Evolutionary conservation across 495 filamentous ascomycete genomes (phyloP), one percentile per base, ranked within the genome.

Genomic region (Talaromyces nanjingensis): DNA sequence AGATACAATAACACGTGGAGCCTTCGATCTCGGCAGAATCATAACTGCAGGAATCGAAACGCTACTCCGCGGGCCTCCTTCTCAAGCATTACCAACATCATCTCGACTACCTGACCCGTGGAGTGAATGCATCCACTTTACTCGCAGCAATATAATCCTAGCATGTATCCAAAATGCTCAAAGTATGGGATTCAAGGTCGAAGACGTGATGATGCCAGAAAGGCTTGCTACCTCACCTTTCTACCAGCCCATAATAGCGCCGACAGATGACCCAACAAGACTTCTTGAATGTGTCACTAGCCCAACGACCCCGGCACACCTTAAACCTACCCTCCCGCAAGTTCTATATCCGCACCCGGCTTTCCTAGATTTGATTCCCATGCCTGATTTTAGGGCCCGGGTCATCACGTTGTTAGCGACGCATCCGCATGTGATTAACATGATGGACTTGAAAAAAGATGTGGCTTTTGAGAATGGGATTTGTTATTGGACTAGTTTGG

Each of bases 341-440:
- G 74, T 81, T 16, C 69, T 81, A 4, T 70, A 74, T 37, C 73
- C 76, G 11, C 79, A 79, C 63, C 75, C 77, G 59, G 71, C 77
- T 3, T 71, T 73, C 20, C 63, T 81, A 14, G 79, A 80, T 57
- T 54, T 81, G 4, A 70, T 81, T 11, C 78, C 79, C 0, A 45
- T 79, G 22, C 79, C 79, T 0, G 49, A 64, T 3, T 66, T 81
- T 2, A 68, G 79, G 3, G 71, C 73, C 11, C 64, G 76, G 1
- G 74, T 70, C 0, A 78, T 82, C n/a, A 72, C 72, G 49, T 52
- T 77, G 33, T 69, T 70, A 7, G 72, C 72, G 22, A 70, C 70
- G 0, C 62, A 68, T 58, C 76, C 76, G 1, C 47, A 68, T n/a
- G 6, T 68, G 16, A 73, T 78, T 59, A 67, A 77, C 65, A 65